Evolutionary conservation across 768 basidiomycete species (phyloP).

Genomic region (Suillus brevipes): DNA sequence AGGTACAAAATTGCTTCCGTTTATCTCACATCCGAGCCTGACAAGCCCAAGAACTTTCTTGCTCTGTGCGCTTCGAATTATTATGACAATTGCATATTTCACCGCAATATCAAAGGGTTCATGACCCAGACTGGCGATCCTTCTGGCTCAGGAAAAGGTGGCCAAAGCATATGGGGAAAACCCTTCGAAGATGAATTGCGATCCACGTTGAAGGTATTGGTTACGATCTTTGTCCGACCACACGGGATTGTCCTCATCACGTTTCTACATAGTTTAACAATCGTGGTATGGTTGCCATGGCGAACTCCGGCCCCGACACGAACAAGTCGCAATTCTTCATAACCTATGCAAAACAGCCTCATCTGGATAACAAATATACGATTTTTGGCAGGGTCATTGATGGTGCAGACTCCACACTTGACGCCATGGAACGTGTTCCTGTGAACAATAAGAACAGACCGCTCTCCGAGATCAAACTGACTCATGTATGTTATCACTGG

Average conservation of each 20-base stretch:
- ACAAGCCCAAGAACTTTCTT: constrained; percentile 77
- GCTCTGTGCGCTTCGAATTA: constrained; percentile 89
- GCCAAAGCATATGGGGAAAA: constrained; percentile 94
- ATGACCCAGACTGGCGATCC: constrained; percentile 96
- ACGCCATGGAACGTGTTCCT: constrained; percentile 89
- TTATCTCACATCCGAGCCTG: not conserved
- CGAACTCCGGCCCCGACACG: constrained; percentile 90
- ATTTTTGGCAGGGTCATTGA: constrained; percentile 99
- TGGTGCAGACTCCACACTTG: constrained; percentile 90
- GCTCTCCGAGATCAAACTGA: constrained; percentile 78
- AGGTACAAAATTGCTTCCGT: constrained; percentile 49
- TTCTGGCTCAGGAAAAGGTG: constrained; percentile 89
- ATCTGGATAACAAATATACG: constrained; percentile 92
- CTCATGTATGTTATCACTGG: constrained; percentile 53
- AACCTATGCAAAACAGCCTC: constrained; percentile 89
- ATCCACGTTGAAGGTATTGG: constrained; percentile 84
- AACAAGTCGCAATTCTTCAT: constrained; percentile 94
- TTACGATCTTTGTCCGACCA: not conserved
- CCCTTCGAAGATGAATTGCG: constrained; percentile 92
- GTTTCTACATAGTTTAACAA: constrained; percentile 74
- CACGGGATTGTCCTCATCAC: not conserved
- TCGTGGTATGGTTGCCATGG: constrained; percentile 96
- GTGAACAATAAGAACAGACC: constrained; percentile 92
- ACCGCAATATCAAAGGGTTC: constrained; percentile 94
- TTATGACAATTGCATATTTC: constrained; percentile 84